Base-by-base conservation (phyloP, 805 yeast species). In the Cyberlindnera samutprakarnensis region DNA sequence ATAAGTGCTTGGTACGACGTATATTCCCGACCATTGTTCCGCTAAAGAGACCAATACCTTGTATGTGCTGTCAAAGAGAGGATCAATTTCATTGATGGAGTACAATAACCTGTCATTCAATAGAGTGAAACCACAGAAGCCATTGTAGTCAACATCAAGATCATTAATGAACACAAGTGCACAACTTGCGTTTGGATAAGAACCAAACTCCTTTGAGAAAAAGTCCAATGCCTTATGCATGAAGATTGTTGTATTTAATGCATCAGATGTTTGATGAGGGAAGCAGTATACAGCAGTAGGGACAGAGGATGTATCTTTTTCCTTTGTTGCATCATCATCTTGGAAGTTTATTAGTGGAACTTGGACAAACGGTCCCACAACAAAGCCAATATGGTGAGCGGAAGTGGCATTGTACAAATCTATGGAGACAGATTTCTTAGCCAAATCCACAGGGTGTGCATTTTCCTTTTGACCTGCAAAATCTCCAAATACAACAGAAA, bases 331-430 rank as follows among this genome's bases (percentile, higher is more conserved):
- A 27, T 59, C 62, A 20, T 60, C 66, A 19, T 54, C 59, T 24
- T 54, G 54, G 23, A 56, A 46, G 27, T 67, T 72, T 7, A 75
- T 54, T 19, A 86, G 46, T 0, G 75, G 72, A 3, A 75, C 60
- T 33, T 72, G 71, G 25, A 78, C 77, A 53, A 90, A 92, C 2
- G 95, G 79, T 1, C 97, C 98, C 4, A 87, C 72, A 0, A 95
- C 88, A 78, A 94, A 92, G 0, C 97, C 97, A 14, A 92, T 66
- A 55, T 90, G 96, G 44, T 88, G 96, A 1, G 98, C 85, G 23
- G 94, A 79, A 1, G 86, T 81, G 1, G 97, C 95, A 34, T 78
- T 83, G 49, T 78, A 78, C 7, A 84, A 61, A 12, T 78, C 75
- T 65, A 78, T 90, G 14, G 75, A 66, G 30, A 73, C 86, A 2